Evolutionary conservation across 495 filamentous ascomycete species (phyloP).

Genomic region (Xylaria scruposa): DNA sequence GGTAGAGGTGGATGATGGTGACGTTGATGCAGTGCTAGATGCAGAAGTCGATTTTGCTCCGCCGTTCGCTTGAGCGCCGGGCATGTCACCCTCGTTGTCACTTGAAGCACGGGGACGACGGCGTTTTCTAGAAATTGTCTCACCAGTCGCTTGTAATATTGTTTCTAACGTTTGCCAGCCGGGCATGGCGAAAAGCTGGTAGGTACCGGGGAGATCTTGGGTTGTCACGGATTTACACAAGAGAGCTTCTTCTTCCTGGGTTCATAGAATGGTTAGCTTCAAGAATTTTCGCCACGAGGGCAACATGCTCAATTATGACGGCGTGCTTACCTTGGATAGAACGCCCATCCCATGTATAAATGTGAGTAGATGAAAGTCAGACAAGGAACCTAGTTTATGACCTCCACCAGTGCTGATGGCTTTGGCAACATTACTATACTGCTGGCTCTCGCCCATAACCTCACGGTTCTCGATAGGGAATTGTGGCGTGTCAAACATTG

Average conservation of each 20-base stretch:
- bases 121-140: conserved; percentile 80
- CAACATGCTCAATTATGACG: neutral
- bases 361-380: conserved; percentile 91
- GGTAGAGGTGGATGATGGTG: conserved; percentile 32
- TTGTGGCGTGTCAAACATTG: conserved; percentile 68
- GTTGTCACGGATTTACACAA: conserved; percentile 82
- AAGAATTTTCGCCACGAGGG: neutral
- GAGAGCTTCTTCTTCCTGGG: conserved; percentile 86
- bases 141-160: conserved; percentile 95
- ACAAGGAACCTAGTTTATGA: conserved; percentile 63
- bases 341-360: conserved; percentile 83
- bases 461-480: conserved; percentile 95
- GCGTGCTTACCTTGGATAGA: conserved; percentile 70
- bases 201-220: conserved; percentile 77
- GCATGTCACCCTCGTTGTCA: conserved; percentile 38
- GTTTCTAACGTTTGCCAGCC: conserved; percentile 93
- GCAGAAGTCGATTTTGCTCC: conserved; percentile 28
- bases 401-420: conserved; percentile 44
- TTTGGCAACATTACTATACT: conserved; percentile 55
- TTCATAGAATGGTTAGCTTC: neutral
- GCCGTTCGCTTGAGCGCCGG: conserved; percentile 37
- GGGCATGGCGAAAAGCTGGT: conserved; percentile 79
- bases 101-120: conserved; percentile 54
- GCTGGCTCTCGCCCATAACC: conserved; percentile 80
- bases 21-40: conserved; percentile 22